phyloP scores from a whole-genome alignment of 768 basidiomycete genomes.

The Leccinum broughii region DNA sequence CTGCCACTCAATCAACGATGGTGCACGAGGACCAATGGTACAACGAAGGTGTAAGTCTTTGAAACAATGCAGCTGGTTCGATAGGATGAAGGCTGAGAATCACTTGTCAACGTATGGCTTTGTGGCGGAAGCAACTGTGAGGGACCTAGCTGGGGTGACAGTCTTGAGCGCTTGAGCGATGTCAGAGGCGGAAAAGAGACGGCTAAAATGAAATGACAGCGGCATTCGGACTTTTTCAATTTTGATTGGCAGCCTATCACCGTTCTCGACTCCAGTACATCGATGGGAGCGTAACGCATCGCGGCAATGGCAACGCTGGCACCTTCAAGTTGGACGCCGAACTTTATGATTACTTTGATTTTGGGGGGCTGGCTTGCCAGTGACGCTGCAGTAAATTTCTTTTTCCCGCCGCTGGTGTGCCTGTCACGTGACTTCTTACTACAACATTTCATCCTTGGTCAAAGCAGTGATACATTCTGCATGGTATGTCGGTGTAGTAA shows the following conservation, averaged over 20 bases:
- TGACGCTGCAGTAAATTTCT: background rate
- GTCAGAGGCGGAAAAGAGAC: background rate
- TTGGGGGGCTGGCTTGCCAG: background rate
- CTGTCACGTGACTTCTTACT: no score
- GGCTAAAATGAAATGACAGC: background rate
- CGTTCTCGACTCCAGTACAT: no score
- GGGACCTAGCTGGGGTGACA: background rate
- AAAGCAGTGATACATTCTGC: no score
- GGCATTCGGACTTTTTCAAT: background rate
- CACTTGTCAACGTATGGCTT: background rate
- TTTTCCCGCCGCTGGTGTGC: background rate
- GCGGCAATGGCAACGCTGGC: background rate
- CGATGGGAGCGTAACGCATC: background rate
- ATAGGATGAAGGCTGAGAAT: background rate
- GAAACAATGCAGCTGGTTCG: background rate
- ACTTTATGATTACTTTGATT: background rate
- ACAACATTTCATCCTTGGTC: no score
- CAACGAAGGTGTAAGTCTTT: background rate
- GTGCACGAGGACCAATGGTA: background rate
- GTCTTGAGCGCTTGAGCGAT: background rate
- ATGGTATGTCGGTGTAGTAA: no score
- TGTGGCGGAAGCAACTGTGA: background rate
- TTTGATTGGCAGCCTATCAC: background rate
- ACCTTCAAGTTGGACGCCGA: no score
- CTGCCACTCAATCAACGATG: background rate